Evolutionary conservation across 371 early-diverging fungal genomes (phyloP).

Genomic region (Homolaphlyctis polyrhiza): DNA sequence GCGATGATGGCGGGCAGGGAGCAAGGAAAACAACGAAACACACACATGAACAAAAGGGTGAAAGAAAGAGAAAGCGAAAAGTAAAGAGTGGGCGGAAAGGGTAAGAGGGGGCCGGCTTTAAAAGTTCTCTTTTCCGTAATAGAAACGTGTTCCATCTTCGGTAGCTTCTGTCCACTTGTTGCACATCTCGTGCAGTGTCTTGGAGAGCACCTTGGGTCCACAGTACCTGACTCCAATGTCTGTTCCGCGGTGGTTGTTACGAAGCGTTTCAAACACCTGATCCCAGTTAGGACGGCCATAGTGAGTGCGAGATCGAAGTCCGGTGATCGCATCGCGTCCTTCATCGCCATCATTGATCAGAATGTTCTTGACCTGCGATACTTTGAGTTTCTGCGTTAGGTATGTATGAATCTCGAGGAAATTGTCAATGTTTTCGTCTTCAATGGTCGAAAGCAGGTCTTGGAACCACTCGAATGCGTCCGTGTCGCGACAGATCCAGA

Average conservation of each 20-base stretch:
- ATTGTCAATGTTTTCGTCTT: slow-evolving; percentile 44
- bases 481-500: slow-evolving; percentile 82
- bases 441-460: slow-evolving; percentile 44
- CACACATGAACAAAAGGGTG: not conserved
- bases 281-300: slow-evolving; percentile 53
- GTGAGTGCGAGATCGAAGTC: slow-evolving; percentile 36
- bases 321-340: slow-evolving; percentile 43
- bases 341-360: slow-evolving; percentile 39
- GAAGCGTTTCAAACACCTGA: slow-evolving; percentile 32
- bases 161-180: slow-evolving; percentile 58
- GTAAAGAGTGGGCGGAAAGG: not conserved
- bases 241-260: slow-evolving; percentile 26
- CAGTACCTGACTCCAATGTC: slow-evolving; percentile 54
- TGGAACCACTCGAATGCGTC: slow-evolving; percentile 58
- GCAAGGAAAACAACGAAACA: not conserved
- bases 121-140: slow-evolving; percentile 38
- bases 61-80: not conserved
- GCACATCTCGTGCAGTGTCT: slow-evolving; percentile 48
- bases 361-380: slow-evolving; percentile 42
- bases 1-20: not conserved
- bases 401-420: slow-evolving; percentile 46
- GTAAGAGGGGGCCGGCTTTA: too few relatives aligned
- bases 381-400: slow-evolving; percentile 32
- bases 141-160: slow-evolving; percentile 39
- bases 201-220: slow-evolving; percentile 51